Base-by-base conservation (phyloP, 2,329 filamentous ascomycete genomes). In the Lachnellula cervina region DNA sequence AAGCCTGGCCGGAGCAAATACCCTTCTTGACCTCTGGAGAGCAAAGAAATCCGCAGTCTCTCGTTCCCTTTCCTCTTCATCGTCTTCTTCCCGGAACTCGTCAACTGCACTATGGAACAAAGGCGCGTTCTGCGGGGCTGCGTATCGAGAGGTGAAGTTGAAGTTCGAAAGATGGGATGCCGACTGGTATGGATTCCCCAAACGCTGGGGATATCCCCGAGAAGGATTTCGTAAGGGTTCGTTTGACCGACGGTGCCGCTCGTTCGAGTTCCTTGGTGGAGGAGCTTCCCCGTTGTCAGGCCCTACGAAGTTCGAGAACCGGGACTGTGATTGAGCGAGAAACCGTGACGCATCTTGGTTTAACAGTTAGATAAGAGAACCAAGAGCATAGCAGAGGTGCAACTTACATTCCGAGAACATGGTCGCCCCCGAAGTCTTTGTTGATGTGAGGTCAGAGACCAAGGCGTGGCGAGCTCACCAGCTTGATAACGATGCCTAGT, bases 31-130 rank as follows among this genome's bases (percentile, higher is more conserved):
- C 64, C 88, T 82, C 72, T 97, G 92, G 55, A 99, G 77, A 5
- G 93, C 93, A 72, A 92, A 95, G 63, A 94, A 86, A 72, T 97
- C 94, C n/a, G 91, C 91, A 35, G 93, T 89, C 69, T 97, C 93
- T 52, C 91, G 79, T 65, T 95, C 89, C 65, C 90, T 86, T 72
- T 96, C 91, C 65, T 90, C 88, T 70, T 94, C 92, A 59, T 97
- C 93, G 61, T 97, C 92, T 68, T 95, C 90, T 72, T 97, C 92
- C 59, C 88, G 85, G 62, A 95, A 94, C 68, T 95, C 90, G 70
- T 96, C 91, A 16, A 91, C 83, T 4, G 89, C 86, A 68, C 90
- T 96, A 72, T 94, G 91, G 72, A 99, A 97, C n/a, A 99, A 78
- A 54, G 94, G 94, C 9, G 93, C 92, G 63, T 91, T 89, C 56